Evolutionary conservation across 805 yeast genomes (phyloP), one percentile per base, ranked within the genome.

Genomic region (Zygosaccharomyces bailii): DNA sequence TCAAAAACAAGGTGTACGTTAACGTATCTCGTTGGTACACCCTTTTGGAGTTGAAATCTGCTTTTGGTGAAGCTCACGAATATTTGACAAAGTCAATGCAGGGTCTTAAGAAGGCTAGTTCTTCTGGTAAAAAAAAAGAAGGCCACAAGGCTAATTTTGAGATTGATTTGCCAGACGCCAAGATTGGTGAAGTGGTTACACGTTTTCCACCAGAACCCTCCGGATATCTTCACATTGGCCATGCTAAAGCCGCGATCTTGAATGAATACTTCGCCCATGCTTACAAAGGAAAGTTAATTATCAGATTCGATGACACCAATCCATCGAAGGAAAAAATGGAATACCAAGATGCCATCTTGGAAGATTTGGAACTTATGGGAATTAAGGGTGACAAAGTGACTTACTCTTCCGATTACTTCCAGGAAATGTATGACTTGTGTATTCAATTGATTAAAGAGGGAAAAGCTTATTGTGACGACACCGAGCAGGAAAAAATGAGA

Each of bases 181-280:
- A 78, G 60, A 81, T 84, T 46, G 99, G 99, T 53, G 74, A 90
- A 69, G 99, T 93, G 46, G 98, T 95, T 43, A 95, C 99, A 43
- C 85, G 99, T 72, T 93, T 93, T 81, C 99, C 99, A 37, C 99
- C 99, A 4, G 99, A 93, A 70, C 99, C 99, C 33, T 91, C 95
- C 68, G 99, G 99, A 56, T 93, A 82, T 63, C 75, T 93, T 61
- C 99, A 93, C 66, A 91, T 93, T 66, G 99, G 99, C 56, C 99
- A 93, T 66, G 99, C 96, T 49, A 93, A 93, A 71, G 99, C 99
- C 50, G 99, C 99, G 44, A 76, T 93, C 47, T 78, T 93, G 65
- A 93, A 93, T 73, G 93, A 93, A 70, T 91, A 90, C 73, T 91
- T 93, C 72, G 99, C 99, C 39, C 83, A 87, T 58, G 84, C 80